Evolutionary conservation across 2,329 filamentous ascomycete genomes (phyloP).

Genomic region (Fusarium bactridioides): DNA sequence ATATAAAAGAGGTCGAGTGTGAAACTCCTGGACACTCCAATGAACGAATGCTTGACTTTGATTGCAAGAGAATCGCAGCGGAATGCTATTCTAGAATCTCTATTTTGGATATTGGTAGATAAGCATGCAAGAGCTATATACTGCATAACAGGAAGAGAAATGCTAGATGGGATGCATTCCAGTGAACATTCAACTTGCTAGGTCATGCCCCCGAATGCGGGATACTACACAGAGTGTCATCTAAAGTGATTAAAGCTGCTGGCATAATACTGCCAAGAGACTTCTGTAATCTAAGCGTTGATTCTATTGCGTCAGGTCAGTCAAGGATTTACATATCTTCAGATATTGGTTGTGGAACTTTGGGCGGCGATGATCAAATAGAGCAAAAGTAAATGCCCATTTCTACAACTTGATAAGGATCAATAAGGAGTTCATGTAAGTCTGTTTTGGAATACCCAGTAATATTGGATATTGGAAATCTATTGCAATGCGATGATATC

Average conservation of each 20-base stretch:
- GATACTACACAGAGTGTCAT: too few species aligned
- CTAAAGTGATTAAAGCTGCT: not conserved
- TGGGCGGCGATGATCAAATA: not conserved
- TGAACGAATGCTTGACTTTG: not conserved
- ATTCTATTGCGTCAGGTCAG: too few species aligned
- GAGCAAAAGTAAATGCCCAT: not conserved
- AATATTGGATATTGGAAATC: not conserved
- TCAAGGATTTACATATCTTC: not conserved
- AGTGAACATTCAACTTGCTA: not conserved
- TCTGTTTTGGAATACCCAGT: not conserved
- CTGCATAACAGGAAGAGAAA: not conserved
- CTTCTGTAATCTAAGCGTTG: not conserved
- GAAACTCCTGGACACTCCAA: not conserved
- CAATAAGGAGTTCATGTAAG: not conserved
- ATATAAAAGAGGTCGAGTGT: not conserved
- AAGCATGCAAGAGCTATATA: not conserved
- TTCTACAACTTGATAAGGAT: too few species aligned
- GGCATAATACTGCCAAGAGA: not conserved
- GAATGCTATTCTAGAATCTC: not conserved
- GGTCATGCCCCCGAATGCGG: too few species aligned
- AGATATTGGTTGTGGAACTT: not conserved
- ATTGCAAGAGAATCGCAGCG: not conserved
- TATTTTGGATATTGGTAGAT: not conserved
- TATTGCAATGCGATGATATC: slow-evolving; percentile 24
- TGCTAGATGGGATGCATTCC: not conserved